Conservation (phyloP, 768 basidiomycete species). For the Serendipita vermifera region DNA sequence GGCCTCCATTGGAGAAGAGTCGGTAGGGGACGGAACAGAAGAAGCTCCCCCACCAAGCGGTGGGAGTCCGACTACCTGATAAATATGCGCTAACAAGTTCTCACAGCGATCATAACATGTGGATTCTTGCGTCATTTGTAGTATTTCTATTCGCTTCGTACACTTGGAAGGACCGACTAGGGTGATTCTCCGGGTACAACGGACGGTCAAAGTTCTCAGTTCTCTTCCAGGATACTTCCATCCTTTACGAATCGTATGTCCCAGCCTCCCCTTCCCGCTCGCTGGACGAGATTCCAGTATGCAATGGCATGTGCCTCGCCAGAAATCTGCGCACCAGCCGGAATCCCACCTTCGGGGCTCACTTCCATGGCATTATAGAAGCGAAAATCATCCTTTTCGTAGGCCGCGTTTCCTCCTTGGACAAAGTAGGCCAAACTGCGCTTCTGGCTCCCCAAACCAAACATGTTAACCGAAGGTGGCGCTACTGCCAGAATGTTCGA, state of each 20-base stretch:
- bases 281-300: conserved; percentile 3
- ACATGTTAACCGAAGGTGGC: background rate
- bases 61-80: too few relatives aligned
- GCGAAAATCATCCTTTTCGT: background rate
- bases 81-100: too few relatives aligned
- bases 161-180: too few relatives aligned
- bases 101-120: too few relatives aligned
- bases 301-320: conserved; percentile 8
- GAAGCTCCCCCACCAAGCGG: too few relatives aligned
- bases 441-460: background rate
- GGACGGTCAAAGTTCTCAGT: too few relatives aligned
- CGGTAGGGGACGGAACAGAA: too few relatives aligned
- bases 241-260: background rate
- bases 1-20: too few relatives aligned
- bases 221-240: background rate
- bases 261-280: background rate
- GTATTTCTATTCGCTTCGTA: too few relatives aligned
- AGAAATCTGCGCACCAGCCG: background rate
- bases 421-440: background rate
- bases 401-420: background rate
- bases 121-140: too few relatives aligned
- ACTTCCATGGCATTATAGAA: conserved; percentile 4
- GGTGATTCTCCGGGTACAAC: too few relatives aligned
- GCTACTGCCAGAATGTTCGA: background rate
- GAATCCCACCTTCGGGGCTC: background rate